phyloP scores from a whole-genome alignment of 1,284 basidiomycete species.

The Marasmius oreades region DNA sequence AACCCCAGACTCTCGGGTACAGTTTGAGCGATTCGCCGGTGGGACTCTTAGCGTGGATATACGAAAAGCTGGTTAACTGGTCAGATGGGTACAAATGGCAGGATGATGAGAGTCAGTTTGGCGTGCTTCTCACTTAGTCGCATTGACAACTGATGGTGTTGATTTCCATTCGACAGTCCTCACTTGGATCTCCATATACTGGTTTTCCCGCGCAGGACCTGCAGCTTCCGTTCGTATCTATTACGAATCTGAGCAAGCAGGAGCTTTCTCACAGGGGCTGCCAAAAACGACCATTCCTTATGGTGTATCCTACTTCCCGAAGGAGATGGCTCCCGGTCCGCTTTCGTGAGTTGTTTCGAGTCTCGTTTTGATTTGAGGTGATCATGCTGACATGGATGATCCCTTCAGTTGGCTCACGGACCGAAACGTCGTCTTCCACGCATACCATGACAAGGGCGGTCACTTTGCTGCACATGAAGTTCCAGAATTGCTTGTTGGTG shows the following conservation, averaged over 20 bases:
- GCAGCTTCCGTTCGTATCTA: conserved; percentile 35
- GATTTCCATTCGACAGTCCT: conserved; percentile 28
- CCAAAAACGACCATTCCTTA: conserved; percentile 21
- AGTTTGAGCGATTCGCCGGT: conserved; percentile 37
- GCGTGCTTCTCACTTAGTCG: conserved; percentile 1
- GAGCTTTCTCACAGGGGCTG: neutral
- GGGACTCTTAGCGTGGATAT: conserved; percentile 31
- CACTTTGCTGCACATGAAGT: conserved; percentile 12
- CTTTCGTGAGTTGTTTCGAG: neutral
- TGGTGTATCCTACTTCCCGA: conserved; percentile 30
- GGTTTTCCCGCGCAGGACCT: conserved; percentile 34
- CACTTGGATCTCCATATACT: conserved; percentile 37
- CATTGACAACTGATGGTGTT: neutral
- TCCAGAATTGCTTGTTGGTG: conserved; percentile 4
- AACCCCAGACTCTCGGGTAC: conserved; percentile 39
- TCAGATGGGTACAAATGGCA: conserved; percentile 39
- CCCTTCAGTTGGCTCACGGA: neutral
- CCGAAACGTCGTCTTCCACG: conserved; percentile 6
- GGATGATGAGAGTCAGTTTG: conserved; percentile 28
- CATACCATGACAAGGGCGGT: conserved; percentile 5
- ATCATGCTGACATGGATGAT: too few species aligned
- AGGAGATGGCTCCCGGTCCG: conserved; percentile 16
- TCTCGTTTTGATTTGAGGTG: too few species aligned
- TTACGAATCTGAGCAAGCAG: conserved; percentile 24
- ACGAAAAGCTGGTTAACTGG: conserved; percentile 34